These are phyloP conservation scores for Piper longum DNA, from an alignment of 164 flowering plant species.

Conservation along the genomic window DNA sequence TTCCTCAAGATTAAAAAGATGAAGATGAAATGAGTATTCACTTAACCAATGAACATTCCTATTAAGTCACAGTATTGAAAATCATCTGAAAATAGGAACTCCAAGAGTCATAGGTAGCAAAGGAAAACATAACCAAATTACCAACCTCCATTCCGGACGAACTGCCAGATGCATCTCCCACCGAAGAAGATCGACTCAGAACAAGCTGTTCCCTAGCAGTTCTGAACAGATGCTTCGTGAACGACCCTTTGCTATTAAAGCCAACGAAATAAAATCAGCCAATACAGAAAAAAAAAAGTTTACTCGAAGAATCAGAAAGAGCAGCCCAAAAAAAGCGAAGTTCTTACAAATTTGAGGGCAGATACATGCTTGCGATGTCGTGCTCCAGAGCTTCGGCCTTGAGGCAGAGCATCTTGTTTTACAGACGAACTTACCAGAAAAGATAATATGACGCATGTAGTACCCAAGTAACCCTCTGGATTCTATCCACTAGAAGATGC, in stretches of 20 bases:
- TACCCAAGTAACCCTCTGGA: neutral
- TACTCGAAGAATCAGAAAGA: neutral
- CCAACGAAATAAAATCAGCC: neutral
- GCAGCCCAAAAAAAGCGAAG: neutral
- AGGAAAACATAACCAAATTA: neutral
- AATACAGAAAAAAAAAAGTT: neutral
- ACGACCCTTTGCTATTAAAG: slow-evolving; percentile 6
- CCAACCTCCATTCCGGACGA: slow-evolving; percentile 12
- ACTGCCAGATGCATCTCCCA: slow-evolving; percentile 6
- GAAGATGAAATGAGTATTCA: too few species aligned
- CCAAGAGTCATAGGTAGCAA: too few species aligned
- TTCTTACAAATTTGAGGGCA: slow-evolving; percentile 9
- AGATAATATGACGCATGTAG: neutral
- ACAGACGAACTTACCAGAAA: neutral
- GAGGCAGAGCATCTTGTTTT: slow-evolving; percentile 16
- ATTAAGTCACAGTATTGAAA: too few species aligned
- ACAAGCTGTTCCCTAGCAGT: slow-evolving; percentile 2
- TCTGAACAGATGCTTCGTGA: slow-evolving; percentile 7
- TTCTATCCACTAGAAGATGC: neutral
- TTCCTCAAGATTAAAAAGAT: too few species aligned
- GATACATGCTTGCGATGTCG: slow-evolving; percentile 4
- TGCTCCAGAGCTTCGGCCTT: slow-evolving; percentile 12
- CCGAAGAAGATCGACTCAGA: slow-evolving; percentile 10
- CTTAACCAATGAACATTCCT: too few species aligned
- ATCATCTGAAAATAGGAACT: too few species aligned